Evolutionary conservation across 495 filamentous ascomycete genomes (phyloP).

Genomic region (Xylaria sp.): DNA sequence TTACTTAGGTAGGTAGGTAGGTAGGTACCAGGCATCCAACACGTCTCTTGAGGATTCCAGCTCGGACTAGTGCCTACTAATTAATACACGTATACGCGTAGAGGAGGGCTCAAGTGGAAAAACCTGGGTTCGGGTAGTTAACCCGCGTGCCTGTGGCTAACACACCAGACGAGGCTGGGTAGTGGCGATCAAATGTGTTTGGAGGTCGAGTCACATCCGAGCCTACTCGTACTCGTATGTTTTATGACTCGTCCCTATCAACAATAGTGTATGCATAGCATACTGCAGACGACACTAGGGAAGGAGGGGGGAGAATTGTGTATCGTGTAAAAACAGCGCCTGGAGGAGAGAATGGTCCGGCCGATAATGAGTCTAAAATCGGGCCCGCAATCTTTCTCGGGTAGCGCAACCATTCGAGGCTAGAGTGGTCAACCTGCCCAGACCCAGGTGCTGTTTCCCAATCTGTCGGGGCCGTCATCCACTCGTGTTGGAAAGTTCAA

Average conservation of each 20-base stretch:
- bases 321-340: neutral
- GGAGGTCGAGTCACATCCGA: neutral
- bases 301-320: neutral
- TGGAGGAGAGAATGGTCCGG: neutral
- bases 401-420: neutral
- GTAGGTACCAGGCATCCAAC: neutral
- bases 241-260: slow-evolving; percentile 11
- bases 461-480: neutral
- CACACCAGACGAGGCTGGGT: too few species aligned
- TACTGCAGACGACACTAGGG: neutral
- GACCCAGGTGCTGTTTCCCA: neutral
- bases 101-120: slow-evolving; percentile 5
- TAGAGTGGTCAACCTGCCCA: too few species aligned
- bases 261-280: neutral
- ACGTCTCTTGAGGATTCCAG: neutral
- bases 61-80: neutral
- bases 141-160: slow-evolving; percentile 10
- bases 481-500: neutral
- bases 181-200: neutral
- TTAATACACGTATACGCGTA: neutral
- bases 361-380: neutral
- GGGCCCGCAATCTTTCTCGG: neutral
- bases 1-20: too few species aligned
- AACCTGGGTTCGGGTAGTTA: neutral
- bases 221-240: neutral